A percentile compares a stretch with the other conserved stretches of the same genome.
Conservation (phyloP, 1,284 basidiomycete species). For the Puccinia coronata region DNA sequence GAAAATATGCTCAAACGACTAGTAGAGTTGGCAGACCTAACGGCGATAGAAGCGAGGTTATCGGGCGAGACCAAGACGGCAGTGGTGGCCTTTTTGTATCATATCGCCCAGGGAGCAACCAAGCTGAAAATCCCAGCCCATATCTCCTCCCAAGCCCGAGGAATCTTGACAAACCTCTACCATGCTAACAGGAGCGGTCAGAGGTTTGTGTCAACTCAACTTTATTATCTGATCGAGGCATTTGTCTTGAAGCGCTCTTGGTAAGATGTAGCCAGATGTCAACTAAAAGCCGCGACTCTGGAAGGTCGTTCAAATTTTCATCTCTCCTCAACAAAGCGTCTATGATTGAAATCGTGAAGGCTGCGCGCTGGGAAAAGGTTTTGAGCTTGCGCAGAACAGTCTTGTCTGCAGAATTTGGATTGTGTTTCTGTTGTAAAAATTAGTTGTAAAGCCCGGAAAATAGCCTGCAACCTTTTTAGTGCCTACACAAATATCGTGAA, state of each 20-base stretch:
- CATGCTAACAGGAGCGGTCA: not conserved
- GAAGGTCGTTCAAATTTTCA: too few species aligned
- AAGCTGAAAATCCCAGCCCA: not conserved
- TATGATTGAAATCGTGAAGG: too few species aligned
- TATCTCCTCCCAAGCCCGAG: not conserved
- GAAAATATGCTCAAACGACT: not conserved
- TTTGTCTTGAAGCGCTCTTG: not conserved
- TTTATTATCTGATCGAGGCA: not conserved
- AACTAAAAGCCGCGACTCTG: too few species aligned
- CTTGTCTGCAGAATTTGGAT: too few species aligned
- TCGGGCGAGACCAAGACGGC: slow-evolving; percentile 1
- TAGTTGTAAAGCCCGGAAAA: too few species aligned
- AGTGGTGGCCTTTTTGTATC: not conserved
- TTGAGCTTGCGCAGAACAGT: too few species aligned
- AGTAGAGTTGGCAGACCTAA: not conserved
- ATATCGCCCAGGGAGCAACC: not conserved
- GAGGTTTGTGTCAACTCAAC: not conserved
- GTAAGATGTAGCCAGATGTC: not conserved
- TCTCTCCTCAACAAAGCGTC: too few species aligned
- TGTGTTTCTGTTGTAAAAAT: too few species aligned
- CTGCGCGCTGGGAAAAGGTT: too few species aligned
- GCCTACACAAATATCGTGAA: too few species aligned
- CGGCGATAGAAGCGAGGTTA: too few species aligned
- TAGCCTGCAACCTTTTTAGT: too few species aligned
- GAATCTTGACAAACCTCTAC: not conserved